phyloP scores from a whole-genome alignment of 2,329 filamentous ascomycete species.

The Pestalotiopsis fici region DNA sequence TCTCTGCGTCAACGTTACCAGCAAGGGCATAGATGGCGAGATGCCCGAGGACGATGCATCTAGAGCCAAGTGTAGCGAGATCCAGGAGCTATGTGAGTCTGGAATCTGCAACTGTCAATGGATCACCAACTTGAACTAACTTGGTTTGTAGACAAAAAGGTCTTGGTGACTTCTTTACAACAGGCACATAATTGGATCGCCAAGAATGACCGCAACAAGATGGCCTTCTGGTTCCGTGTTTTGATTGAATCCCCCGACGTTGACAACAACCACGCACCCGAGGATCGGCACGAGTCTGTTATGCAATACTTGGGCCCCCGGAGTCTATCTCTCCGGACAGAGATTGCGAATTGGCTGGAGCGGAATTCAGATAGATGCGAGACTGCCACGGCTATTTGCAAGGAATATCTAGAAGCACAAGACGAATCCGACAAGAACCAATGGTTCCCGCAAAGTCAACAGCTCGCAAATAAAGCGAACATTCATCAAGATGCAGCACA shows the following conservation, averaged over 20 bases:
- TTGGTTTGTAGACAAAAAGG: constrained; percentile 56
- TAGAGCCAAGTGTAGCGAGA: constrained; percentile 59
- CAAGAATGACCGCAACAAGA: constrained; percentile 70
- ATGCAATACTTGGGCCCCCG: constrained; percentile 55
- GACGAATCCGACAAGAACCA: constrained; percentile 50
- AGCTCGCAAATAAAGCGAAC: constrained; percentile 43
- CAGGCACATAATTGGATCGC: constrained; percentile 71
- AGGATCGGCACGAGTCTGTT: constrained; percentile 52
- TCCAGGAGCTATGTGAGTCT: constrained; percentile 63
- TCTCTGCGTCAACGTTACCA: constrained; percentile 66
- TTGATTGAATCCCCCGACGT: constrained; percentile 53
- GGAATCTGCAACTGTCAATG: background rate
- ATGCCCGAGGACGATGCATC: constrained; percentile 58
- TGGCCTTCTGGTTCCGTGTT: constrained; percentile 69
- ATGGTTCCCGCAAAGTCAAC: constrained; percentile 47
- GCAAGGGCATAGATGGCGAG: constrained; percentile 67
- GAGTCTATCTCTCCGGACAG: constrained; percentile 57
- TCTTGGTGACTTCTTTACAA: constrained; percentile 66
- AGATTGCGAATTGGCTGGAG: constrained; percentile 64
- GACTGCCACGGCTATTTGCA: constrained; percentile 54
- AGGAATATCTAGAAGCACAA: constrained; percentile 53
- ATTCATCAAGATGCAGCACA: constrained; percentile 40
- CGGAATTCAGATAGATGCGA: constrained; percentile 61
- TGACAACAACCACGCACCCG: constrained; percentile 49
- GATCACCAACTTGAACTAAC: constrained; percentile 18